Conservation (phyloP, 148 eudicot species). For the Chenopodium formosanum region DNA sequence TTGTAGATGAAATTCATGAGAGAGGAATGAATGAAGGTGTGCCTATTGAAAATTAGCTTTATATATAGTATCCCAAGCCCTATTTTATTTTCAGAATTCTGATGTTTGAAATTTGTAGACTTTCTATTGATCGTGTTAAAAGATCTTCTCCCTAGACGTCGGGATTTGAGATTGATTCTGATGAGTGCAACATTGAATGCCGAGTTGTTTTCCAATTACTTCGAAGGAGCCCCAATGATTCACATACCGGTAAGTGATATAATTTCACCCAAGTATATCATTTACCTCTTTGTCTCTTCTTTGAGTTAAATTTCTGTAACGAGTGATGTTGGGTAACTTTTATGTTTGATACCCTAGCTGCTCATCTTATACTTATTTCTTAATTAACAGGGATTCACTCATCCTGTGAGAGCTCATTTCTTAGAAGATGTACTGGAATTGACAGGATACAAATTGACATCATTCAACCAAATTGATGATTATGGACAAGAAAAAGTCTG, state of each 20-base stretch:
- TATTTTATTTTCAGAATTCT: conserved; percentile 17
- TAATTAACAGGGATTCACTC: conserved; percentile 76
- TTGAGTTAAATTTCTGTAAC: not conserved
- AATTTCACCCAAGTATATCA: not conserved
- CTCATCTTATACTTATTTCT: conserved; percentile 11
- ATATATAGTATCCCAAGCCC: conserved; percentile 4
- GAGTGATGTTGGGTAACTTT: not conserved
- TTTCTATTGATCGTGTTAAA: conserved; percentile 94
- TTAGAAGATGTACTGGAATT: conserved; percentile 89
- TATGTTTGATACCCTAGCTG: not conserved
- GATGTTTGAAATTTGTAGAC: conserved; percentile 47
- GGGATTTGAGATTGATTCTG: conserved; percentile 84
- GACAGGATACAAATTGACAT: conserved; percentile 87
- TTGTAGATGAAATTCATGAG: conserved; percentile 99
- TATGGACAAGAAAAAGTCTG: conserved; percentile 99
- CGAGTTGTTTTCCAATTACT: conserved; percentile 82
- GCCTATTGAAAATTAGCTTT: conserved; percentile 9
- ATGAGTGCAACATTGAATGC: conserved; percentile 99
- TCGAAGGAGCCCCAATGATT: conserved; percentile 85
- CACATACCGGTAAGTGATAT: conserved; percentile 77
- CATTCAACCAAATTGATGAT: conserved; percentile 96
- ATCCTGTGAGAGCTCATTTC: conserved; percentile 88
- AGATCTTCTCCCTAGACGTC: conserved; percentile 97
- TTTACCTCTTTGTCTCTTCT: not conserved
- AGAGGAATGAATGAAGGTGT: conserved; percentile 99